phyloP scores from a whole-genome alignment of 1,284 basidiomycete genomes.

The Heterobasidion irregulare region DNA sequence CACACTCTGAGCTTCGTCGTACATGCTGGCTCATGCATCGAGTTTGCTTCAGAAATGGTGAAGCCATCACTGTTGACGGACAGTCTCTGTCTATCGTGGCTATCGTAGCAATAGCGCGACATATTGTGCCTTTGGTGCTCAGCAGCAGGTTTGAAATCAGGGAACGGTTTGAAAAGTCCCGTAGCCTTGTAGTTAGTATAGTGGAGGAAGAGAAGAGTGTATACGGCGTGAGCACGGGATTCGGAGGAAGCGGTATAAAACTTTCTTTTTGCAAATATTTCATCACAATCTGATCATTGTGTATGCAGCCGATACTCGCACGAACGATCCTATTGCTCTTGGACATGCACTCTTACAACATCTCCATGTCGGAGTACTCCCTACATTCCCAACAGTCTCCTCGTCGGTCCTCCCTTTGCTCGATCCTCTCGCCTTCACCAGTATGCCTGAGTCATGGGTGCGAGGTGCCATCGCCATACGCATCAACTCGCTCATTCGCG shows the following conservation, averaged over 20 bases:
- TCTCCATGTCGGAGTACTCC: constrained; percentile 65
- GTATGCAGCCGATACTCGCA: constrained; percentile 55
- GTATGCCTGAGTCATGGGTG: constrained; percentile 89
- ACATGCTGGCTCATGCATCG: too few species aligned
- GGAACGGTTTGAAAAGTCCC: constrained; percentile 47
- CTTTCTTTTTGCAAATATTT: neutral
- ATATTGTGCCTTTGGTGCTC: constrained; percentile 44
- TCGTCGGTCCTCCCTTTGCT: constrained; percentile 49
- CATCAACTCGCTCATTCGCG: constrained; percentile 80
- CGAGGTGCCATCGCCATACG: constrained; percentile 82
- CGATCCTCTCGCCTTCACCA: constrained; percentile 55
- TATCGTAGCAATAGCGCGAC: constrained; percentile 64
- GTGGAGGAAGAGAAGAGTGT: constrained; percentile 62
- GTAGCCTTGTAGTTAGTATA: constrained; percentile 56
- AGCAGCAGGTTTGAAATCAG: constrained; percentile 38
- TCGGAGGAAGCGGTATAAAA: constrained; percentile 63
- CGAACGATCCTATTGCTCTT: constrained; percentile 57
- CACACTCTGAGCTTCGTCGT: too few species aligned
- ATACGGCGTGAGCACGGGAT: constrained; percentile 80
- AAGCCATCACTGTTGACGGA: constrained; percentile 58
- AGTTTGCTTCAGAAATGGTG: constrained; percentile 38
- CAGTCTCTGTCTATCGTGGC: constrained; percentile 65
- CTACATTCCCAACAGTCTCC: constrained; percentile 33
- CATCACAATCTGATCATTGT: constrained; percentile 18
- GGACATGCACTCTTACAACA: constrained; percentile 76